phyloP scores from a whole-genome alignment of 768 basidiomycete genomes.

The Lactarius hengduanensis region DNA sequence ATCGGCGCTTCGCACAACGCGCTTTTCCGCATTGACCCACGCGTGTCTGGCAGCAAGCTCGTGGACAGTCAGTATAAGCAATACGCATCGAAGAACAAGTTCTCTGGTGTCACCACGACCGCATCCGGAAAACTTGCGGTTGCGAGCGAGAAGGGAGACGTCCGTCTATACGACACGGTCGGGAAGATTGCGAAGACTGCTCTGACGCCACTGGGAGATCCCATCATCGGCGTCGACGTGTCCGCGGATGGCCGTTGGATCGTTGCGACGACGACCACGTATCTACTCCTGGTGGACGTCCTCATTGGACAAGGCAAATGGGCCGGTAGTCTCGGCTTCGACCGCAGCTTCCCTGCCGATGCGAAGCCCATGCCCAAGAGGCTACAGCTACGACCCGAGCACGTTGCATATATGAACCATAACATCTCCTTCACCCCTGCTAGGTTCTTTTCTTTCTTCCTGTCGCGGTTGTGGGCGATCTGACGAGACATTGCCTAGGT shows the following conservation, averaged over 20 bases:
- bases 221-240: slow-evolving; percentile 92
- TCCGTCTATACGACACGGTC: slow-evolving; percentile 90
- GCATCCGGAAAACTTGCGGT: slow-evolving; percentile 85
- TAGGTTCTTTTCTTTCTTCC: slow-evolving; percentile 49
- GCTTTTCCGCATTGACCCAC: slow-evolving; percentile 96
- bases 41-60: slow-evolving; percentile 87
- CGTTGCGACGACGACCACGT: slow-evolving; percentile 93
- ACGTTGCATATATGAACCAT: slow-evolving; percentile 91
- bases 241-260: slow-evolving; percentile 93
- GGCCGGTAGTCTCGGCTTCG: slow-evolving; percentile 82
- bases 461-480: background rate
- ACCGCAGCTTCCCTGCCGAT: slow-evolving; percentile 91
- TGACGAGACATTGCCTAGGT: slow-evolving; percentile 48
- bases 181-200: slow-evolving; percentile 99
- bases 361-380: slow-evolving; percentile 90
- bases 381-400: slow-evolving; percentile 84
- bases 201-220: slow-evolving; percentile 90
- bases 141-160: slow-evolving; percentile 95
- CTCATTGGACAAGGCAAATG: slow-evolving; percentile 90
- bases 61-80: slow-evolving; percentile 96
- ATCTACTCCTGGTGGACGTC: slow-evolving; percentile 91
- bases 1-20: slow-evolving; percentile 93
- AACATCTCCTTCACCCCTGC: slow-evolving; percentile 89
- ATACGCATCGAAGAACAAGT: slow-evolving; percentile 92
- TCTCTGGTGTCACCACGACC: slow-evolving; percentile 90